Base-by-base conservation (phyloP, 805 yeast species). In the Diddensiella caesifluorescens region DNA sequence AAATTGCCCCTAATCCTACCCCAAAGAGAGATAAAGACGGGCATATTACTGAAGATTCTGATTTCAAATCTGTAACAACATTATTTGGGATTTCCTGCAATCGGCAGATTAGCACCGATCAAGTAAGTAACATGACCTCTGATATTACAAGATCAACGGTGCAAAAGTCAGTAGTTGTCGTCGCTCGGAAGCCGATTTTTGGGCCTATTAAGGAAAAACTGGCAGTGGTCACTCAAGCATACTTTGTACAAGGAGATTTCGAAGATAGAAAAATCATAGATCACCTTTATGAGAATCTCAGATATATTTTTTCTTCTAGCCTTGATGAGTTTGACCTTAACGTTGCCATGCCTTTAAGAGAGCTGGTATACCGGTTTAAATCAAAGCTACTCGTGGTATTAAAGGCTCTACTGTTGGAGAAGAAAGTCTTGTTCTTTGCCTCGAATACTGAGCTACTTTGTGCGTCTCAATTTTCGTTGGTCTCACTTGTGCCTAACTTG, bases 21-120 rank as follows among this genome's bases (percentile, higher is more conserved):
- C 65, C 66, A 23, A 47, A 48, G 26, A 57, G 67, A 0, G 62
- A 63, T 15, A 58, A 59, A 22, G 65, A 76, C 9, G 64, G 63
- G 5, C 58, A 56, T 15, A 55, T 57, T 56, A 59, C 74, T 56
- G 49, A 65, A 60, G 53, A 65, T 51, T 55, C 66, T 52, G 63
- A 73, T 56, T 55, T 54, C 44, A 55, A 61, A 29, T 61, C 65
- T 35, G 71, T 70, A 22, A 73, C 77, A 1, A 92, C 98, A 0
- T 62, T 88, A n/a, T 92, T 92, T 69, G 98, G 95, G 1, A 85
- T 95, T 48, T 81, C 95, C 0, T 92, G 98, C 64, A 86, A 89
- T 22, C 73, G 95, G 28, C 97, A 90, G 62, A 72, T 90, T 31
- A 69, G 75, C 31, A 68, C 83, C 1, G 71, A 73, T 22, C 81